These are phyloP conservation scores for Boletus eberwhitei DNA, from an alignment of 768 basidiomycete genomes.

Conservation along the genomic window DNA sequence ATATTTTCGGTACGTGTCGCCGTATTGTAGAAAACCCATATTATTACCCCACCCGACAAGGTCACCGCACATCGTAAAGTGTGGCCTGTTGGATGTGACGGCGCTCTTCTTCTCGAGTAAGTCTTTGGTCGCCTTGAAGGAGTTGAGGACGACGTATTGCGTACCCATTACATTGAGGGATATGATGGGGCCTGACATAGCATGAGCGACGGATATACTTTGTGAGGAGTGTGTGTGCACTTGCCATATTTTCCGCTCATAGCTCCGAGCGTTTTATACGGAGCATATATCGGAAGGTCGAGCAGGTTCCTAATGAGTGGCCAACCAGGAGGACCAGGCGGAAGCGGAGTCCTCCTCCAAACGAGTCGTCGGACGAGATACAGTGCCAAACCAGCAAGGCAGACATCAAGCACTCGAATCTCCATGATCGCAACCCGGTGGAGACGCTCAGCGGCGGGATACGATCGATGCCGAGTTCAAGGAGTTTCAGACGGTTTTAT, in stretches of 20 bases:
- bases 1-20: slow-evolving; percentile 2
- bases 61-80: slow-evolving; percentile 18
- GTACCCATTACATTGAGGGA: slow-evolving; percentile 35
- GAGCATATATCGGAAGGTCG: slow-evolving; percentile 49
- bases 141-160: slow-evolving; percentile 48
- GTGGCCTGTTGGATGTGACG: slow-evolving; percentile 3
- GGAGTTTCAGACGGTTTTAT: neutral
- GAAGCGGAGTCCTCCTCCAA: neutral
- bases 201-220: neutral
- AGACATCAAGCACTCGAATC: neutral
- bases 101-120: slow-evolving; percentile 13
- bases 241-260: slow-evolving; percentile 42
- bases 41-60: slow-evolving; percentile 10
- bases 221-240: slow-evolving; percentile 8
- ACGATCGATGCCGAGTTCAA: neutral
- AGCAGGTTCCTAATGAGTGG: slow-evolving; percentile 52
- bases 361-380: neutral
- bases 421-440: neutral
- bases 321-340: slow-evolving; percentile 11
- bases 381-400: slow-evolving; percentile 11
- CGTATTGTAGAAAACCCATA: slow-evolving; percentile 7
- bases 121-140: slow-evolving; percentile 31
- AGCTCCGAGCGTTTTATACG: slow-evolving; percentile 49
- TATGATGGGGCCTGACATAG: slow-evolving; percentile 17
- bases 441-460: neutral